These are phyloP conservation scores for Coemansia sp. DNA, from an alignment of 192 early-diverging fungal genomes.

Conservation along the genomic window DNA sequence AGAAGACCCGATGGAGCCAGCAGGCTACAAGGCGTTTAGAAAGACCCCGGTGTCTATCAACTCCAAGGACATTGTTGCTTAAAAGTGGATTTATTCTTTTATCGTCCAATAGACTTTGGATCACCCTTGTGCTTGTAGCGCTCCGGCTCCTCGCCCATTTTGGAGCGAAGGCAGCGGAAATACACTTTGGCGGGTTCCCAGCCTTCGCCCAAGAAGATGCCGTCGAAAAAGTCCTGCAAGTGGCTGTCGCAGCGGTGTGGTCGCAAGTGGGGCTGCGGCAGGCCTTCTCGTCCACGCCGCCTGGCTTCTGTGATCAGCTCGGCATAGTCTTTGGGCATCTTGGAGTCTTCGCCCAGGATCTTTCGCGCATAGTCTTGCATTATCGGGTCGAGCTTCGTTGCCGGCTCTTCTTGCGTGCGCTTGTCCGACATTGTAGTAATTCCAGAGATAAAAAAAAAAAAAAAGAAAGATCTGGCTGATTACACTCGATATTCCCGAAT, in stretches of 20 bases:
- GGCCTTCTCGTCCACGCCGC: slow-evolving; percentile 40
- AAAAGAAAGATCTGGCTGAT: no score
- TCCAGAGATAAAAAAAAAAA: no score
- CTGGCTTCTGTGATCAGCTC: slow-evolving; percentile 36
- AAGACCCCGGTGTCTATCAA: slow-evolving; percentile 34
- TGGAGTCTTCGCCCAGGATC: slow-evolving; percentile 40
- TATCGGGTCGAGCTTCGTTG: slow-evolving; percentile 18
- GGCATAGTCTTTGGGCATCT: slow-evolving; percentile 36
- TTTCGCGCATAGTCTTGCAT: slow-evolving; percentile 38
- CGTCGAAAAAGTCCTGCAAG: slow-evolving; percentile 47
- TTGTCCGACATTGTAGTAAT: slow-evolving; percentile 5
- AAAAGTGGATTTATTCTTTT: slow-evolving; percentile 5
- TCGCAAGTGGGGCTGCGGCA: slow-evolving; percentile 41
- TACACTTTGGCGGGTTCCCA: slow-evolving; percentile 33
- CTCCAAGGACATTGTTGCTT: slow-evolving; percentile 53
- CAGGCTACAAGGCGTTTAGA: slow-evolving; percentile 52
- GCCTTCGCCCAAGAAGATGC: slow-evolving; percentile 34
- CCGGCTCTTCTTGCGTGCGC: not conserved
- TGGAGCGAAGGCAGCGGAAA: slow-evolving; percentile 39
- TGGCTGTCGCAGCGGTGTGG: slow-evolving; percentile 50
- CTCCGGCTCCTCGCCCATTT: slow-evolving; percentile 46
- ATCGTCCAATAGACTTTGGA: slow-evolving; percentile 17
- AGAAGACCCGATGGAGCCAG: slow-evolving; percentile 51
- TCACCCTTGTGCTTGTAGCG: slow-evolving; percentile 36
- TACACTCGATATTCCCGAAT: no score